Evolutionary conservation across 2,329 filamentous ascomycete species (phyloP).

Genomic region (Laburnicola sp.): DNA sequence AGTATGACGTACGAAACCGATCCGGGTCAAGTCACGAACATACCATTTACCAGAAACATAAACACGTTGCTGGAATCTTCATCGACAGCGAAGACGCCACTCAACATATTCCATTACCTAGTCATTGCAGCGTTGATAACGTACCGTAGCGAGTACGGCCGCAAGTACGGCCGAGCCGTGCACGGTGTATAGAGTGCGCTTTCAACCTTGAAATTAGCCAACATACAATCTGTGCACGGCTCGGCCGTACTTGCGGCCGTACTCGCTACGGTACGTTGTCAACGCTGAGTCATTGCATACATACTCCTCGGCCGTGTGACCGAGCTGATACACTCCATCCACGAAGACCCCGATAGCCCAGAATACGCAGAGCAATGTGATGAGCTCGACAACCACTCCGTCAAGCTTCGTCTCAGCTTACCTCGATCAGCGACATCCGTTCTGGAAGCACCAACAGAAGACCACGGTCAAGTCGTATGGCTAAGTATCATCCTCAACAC

Average conservation of each 20-base stretch:
- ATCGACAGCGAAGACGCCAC: constrained; percentile 8
- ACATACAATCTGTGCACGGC: no score
- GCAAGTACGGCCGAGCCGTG: no score
- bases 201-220: no score
- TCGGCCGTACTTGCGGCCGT: no score
- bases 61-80: constrained; percentile 21
- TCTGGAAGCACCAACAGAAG: constrained; percentile 21
- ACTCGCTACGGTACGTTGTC: no score
- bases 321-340: constrained; percentile 34
- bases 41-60: constrained; percentile 29
- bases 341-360: constrained; percentile 22
- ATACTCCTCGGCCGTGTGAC: constrained; percentile 33
- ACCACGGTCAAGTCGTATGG: constrained; percentile 30
- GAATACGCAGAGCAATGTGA: constrained; percentile 31
- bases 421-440: constrained; percentile 28
- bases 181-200: no score
- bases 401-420: constrained; percentile 33
- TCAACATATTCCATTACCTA: constrained; percentile 30
- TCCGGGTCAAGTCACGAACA: constrained; percentile 4
- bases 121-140: no score
- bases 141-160: no score
- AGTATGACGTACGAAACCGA: constrained; percentile 13
- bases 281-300: no score
- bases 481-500: constrained; percentile 30
- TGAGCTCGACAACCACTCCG: constrained; percentile 26